phyloP scores from a whole-genome alignment of 1,284 basidiomycete genomes.

The Phaffia rhodozyma region DNA sequence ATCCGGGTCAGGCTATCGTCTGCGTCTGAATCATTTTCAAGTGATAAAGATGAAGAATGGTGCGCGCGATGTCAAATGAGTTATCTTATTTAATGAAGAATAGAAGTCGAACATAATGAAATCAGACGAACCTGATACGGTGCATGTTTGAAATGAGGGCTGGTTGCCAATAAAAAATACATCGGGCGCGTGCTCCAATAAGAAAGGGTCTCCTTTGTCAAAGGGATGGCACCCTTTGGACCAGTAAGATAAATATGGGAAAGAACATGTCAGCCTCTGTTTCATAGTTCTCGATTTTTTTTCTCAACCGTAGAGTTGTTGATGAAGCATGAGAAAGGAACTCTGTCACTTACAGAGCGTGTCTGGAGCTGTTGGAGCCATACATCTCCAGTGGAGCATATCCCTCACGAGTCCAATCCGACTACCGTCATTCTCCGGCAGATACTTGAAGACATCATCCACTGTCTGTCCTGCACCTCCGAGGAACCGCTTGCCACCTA shows the following conservation, averaged over 20 bases:
- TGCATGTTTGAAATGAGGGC: slow-evolving; percentile 58
- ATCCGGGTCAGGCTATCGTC: slow-evolving; percentile 46
- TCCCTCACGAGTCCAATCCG: slow-evolving; percentile 42
- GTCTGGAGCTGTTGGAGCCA: slow-evolving; percentile 95
- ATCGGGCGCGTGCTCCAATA: slow-evolving; percentile 70
- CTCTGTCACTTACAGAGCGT: slow-evolving; percentile 53
- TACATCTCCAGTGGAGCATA: slow-evolving; percentile 84
- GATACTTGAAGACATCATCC: slow-evolving; percentile 91
- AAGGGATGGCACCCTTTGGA: slow-evolving; percentile 83
- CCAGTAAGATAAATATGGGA: background rate
- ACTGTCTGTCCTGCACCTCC: slow-evolving; percentile 82
- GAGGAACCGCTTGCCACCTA: slow-evolving; percentile 47
- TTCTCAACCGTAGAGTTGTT: too few species aligned
- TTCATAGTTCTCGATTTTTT: background rate
- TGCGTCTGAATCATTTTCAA: too few species aligned
- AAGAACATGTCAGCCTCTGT: background rate
- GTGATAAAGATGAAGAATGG: background rate
- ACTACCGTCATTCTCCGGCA: slow-evolving; percentile 39
- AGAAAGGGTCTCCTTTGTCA: slow-evolving; percentile 76
- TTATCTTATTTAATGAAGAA: slow-evolving; percentile 22
- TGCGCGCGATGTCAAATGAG: slow-evolving; percentile 17
- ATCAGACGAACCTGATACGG: slow-evolving; percentile 41
- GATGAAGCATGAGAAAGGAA: background rate
- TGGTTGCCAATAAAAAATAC: slow-evolving; percentile 91
- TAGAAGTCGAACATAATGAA: slow-evolving; percentile 15